Evolutionary conservation across 805 yeast genomes (phyloP).

Genomic region (Lipomyces spencermartinsiae): DNA sequence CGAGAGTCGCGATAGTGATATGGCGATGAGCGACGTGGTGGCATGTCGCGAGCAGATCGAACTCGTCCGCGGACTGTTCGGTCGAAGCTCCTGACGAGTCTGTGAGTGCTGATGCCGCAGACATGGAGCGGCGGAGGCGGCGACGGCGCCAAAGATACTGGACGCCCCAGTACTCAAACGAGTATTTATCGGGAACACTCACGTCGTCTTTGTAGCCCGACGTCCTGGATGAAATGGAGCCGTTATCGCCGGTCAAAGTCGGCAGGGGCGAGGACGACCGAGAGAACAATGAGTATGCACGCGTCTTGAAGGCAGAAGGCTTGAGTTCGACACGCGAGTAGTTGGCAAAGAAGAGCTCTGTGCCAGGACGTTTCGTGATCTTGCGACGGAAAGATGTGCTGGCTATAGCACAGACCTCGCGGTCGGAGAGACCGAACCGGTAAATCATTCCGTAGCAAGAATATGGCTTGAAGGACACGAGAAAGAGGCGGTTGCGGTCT

Average conservation of each 20-base stretch:
- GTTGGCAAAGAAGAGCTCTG: neutral
- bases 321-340: slow-evolving; percentile 8
- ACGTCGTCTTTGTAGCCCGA: neutral
- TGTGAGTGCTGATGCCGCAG: neutral
- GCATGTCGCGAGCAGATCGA: neutral
- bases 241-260: neutral
- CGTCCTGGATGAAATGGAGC: neutral
- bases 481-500: slow-evolving; percentile 5
- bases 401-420: slow-evolving; percentile 1
- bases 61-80: neutral
- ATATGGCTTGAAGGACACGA: slow-evolving; percentile 2
- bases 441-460: neutral
- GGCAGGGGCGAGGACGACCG: slow-evolving; percentile 3
- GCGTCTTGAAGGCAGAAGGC: slow-evolving; percentile 5
- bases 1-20: neutral
- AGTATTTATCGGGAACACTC: neutral
- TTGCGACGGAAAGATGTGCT: neutral
- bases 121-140: slow-evolving; percentile 5
- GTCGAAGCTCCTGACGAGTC: neutral
- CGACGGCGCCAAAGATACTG: slow-evolving; percentile 4
- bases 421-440: neutral
- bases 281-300: neutral
- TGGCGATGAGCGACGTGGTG: neutral
- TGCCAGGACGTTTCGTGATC: neutral
- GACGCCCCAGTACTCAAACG: slow-evolving; percentile 16